These are phyloP conservation scores for Cyclotella choctawhatcheeana DNA, from an alignment of 108 stramenopile genomes.

Conservation along the genomic window DNA sequence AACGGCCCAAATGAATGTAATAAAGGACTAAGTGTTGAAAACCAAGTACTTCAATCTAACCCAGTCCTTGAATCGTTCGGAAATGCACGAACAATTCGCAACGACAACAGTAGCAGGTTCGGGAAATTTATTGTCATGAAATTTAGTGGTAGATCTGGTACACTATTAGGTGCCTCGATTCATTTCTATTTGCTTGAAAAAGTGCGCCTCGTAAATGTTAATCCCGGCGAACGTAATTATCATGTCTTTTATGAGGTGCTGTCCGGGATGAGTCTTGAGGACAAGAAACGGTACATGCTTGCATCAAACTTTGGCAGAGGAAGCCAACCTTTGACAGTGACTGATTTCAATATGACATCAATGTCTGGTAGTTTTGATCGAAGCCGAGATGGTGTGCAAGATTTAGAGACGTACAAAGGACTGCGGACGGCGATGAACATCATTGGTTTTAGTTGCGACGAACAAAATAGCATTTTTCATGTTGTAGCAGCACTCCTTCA, in stretches of 20 bases:
- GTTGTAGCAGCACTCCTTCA: conserved; percentile 73
- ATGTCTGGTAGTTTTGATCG: conserved; percentile 68
- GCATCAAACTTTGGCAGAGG: conserved; percentile 40
- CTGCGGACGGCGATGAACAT: conserved; percentile 73
- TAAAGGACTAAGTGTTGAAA: conserved; percentile 60
- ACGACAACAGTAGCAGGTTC: conserved; percentile 94
- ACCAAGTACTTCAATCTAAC: conserved; percentile 87
- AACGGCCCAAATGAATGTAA: conserved; percentile 13
- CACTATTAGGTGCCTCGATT: conserved; percentile 74
- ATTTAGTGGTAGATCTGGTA: conserved; percentile 55
- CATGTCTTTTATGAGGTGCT: conserved; percentile 94
- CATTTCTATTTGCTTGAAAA: conserved; percentile 90
- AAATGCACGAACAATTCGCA: conserved; percentile 86
- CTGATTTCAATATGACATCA: conserved; percentile 1
- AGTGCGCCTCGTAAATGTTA: conserved; percentile 72
- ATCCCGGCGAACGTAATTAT: conserved; percentile 90
- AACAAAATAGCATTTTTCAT: conserved; percentile 60
- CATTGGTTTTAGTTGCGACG: conserved; percentile 59
- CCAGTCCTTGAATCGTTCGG: conserved; percentile 94
- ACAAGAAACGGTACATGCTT: conserved; percentile 43
- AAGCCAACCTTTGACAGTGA: neutral
- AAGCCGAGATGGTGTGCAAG: conserved; percentile 80
- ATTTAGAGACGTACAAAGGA: conserved; percentile 68
- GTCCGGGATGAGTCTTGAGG: conserved; percentile 41
- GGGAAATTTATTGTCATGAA: conserved; percentile 94